These are phyloP conservation scores for Beauveria bassiana DNA, from an alignment of 2,329 filamentous ascomycete genomes.

Conservation along the genomic window DNA sequence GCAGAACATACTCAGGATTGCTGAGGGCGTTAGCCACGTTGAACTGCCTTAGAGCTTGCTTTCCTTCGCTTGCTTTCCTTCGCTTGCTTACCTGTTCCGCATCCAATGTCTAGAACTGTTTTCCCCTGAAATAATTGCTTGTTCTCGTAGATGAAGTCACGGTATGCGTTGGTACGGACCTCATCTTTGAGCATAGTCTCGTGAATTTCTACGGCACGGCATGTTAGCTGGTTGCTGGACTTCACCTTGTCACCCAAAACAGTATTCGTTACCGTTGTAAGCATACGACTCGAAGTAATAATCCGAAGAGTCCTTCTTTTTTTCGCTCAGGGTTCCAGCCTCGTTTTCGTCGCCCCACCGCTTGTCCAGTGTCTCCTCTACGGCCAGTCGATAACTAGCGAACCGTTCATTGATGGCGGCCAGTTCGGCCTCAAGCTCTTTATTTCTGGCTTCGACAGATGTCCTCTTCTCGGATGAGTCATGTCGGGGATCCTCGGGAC, in stretches of 20 bases:
- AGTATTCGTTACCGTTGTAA: slow-evolving; percentile 40
- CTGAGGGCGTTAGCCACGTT: slow-evolving; percentile 25
- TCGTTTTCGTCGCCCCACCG: slow-evolving; percentile 53
- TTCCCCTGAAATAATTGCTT: slow-evolving; percentile 82
- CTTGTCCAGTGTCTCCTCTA: slow-evolving; percentile 59
- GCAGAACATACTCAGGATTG: slow-evolving; percentile 91
- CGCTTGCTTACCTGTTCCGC: slow-evolving; percentile 51
- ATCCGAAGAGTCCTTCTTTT: slow-evolving; percentile 27
- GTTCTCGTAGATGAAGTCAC: slow-evolving; percentile 91
- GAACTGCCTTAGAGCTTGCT: too few species aligned
- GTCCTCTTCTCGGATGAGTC: slow-evolving; percentile 9
- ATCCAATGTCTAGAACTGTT: slow-evolving; percentile 84
- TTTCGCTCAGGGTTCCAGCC: slow-evolving; percentile 17
- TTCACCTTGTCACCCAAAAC: background rate
- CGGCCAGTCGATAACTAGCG: slow-evolving; percentile 55
- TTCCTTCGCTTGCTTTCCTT: slow-evolving; percentile 15
- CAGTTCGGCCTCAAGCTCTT: slow-evolving; percentile 52
- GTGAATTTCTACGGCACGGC: slow-evolving; percentile 66
- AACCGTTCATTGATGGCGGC: slow-evolving; percentile 54
- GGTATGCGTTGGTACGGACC: slow-evolving; percentile 82
- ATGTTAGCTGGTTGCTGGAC: background rate
- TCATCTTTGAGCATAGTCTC: slow-evolving; percentile 92
- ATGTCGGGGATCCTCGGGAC: slow-evolving; percentile 27
- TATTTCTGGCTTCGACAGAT: slow-evolving; percentile 39
- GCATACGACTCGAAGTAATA: slow-evolving; percentile 57